A percentile compares a stretch with the other conserved stretches of the same genome.
phyloP scores from a whole-genome alignment of 176 grass and related monocot genomes.

The Tillandsia fasciculata region DNA sequence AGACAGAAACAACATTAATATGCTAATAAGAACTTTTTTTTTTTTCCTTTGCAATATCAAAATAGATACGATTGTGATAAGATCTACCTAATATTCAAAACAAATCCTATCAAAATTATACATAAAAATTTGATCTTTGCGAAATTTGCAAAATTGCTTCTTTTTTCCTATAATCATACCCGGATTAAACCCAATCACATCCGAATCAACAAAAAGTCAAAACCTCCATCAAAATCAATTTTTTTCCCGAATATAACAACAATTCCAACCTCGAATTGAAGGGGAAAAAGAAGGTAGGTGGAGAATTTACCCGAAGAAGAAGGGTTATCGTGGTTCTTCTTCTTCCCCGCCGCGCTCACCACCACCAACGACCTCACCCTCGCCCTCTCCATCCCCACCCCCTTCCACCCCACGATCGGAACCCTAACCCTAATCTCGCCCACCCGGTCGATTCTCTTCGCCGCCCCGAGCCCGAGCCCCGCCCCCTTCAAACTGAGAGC shows the following conservation, averaged over 20 bases:
- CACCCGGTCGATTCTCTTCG: neutral
- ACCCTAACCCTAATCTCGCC: neutral
- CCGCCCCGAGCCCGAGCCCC: constrained; percentile 20
- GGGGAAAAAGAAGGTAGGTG: neutral
- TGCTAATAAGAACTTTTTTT: no score
- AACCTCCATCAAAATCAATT: constrained; percentile 20
- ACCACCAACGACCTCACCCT: constrained; percentile 25
- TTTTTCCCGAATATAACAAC: constrained; percentile 1
- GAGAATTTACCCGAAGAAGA: constrained; percentile 36
- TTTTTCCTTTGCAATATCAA: no score
- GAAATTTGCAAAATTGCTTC: no score
- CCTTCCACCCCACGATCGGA: neutral
- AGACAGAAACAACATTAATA: no score
- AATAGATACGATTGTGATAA: no score
- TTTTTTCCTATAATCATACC: no score
- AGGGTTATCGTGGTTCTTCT: constrained; percentile 33
- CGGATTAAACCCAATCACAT: constrained; percentile 7
- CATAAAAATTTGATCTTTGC: no score
- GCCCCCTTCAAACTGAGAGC: constrained; percentile 43
- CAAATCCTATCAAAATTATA: no score
- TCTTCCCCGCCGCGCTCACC: constrained; percentile 50
- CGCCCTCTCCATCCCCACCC: constrained; percentile 16
- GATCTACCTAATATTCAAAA: no score
- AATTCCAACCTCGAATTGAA: neutral
- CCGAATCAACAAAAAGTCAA: constrained; percentile 10